Evolutionary conservation across 176 grass and related monocot genomes (phyloP).

Genomic region (Carex parvula): DNA sequence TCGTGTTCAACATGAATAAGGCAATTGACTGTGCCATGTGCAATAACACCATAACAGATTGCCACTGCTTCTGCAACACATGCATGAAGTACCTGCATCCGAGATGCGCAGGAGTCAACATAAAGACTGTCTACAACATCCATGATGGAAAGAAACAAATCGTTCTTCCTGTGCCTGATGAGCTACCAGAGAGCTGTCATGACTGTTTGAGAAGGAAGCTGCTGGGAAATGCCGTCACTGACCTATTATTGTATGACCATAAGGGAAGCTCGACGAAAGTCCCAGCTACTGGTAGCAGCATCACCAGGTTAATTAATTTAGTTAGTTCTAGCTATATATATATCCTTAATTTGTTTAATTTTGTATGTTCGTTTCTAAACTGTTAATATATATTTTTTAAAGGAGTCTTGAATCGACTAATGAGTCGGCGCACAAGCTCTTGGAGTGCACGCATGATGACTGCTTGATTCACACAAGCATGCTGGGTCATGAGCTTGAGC

Average conservation of each 20-base stretch:
- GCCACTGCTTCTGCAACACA: background rate
- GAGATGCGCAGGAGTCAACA: background rate
- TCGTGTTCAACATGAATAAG: background rate
- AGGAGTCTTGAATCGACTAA: background rate
- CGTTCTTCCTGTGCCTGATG: background rate
- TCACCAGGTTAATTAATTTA: background rate
- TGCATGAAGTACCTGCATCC: background rate
- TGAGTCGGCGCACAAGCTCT: background rate
- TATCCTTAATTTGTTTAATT: background rate
- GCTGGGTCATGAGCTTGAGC: background rate
- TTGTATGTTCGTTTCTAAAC: background rate
- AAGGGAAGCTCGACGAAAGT: background rate
- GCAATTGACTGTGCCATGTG: background rate
- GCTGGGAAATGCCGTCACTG: background rate
- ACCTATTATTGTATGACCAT: background rate
- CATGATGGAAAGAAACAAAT: background rate
- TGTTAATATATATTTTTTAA: background rate
- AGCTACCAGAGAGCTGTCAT: background rate
- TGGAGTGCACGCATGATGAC: background rate
- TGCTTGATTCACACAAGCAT: background rate
- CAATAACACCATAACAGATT: background rate
- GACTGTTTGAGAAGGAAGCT: background rate
- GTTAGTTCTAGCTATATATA: background rate
- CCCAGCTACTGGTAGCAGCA: background rate
- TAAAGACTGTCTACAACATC: background rate